phyloP scores from a whole-genome alignment of 2,329 filamentous ascomycete genomes.

The Podosphaera fusca region DNA sequence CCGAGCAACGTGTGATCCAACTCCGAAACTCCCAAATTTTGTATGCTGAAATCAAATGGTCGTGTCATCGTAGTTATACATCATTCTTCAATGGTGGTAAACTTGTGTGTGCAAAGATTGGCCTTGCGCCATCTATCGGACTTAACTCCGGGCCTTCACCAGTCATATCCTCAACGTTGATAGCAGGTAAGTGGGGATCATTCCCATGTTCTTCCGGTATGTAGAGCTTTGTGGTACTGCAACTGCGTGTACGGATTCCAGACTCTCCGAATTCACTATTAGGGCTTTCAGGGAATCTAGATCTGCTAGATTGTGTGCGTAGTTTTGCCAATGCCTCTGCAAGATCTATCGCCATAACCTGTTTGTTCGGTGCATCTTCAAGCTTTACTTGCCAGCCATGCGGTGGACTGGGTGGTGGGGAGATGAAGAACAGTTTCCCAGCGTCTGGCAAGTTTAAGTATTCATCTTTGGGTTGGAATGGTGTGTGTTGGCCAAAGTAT shows the following conservation, averaged over 20 bases:
- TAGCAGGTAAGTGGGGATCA: constrained; percentile 35
- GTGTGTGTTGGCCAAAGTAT: constrained; percentile 42
- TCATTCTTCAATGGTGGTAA: constrained; percentile 20
- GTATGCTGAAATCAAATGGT: too few species aligned
- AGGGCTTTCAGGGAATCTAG: constrained; percentile 20
- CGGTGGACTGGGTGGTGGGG: constrained; percentile 42
- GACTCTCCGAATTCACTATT: constrained; percentile 17
- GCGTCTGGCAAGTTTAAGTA: constrained; percentile 44
- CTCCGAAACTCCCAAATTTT: background rate
- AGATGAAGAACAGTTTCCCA: constrained; percentile 52
- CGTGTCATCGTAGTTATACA: too few species aligned
- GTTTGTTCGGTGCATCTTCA: constrained; percentile 47
- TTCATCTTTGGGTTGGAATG: constrained; percentile 28
- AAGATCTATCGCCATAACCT: constrained; percentile 45
- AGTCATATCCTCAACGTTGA: constrained; percentile 45
- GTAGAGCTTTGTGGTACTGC: constrained; percentile 44
- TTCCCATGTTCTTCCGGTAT: constrained; percentile 31
- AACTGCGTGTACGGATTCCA: constrained; percentile 23
- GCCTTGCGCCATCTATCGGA: constrained; percentile 20
- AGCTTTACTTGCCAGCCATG: constrained; percentile 46
- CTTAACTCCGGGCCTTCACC: constrained; percentile 21
- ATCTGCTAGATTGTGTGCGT: constrained; percentile 20
- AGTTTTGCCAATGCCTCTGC: constrained; percentile 41
- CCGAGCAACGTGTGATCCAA: background rate
- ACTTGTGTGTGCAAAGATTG: constrained; percentile 34